Evolutionary conservation across 2,329 filamentous ascomycete species (phyloP).

Genomic region (Apiospora aurea): DNA sequence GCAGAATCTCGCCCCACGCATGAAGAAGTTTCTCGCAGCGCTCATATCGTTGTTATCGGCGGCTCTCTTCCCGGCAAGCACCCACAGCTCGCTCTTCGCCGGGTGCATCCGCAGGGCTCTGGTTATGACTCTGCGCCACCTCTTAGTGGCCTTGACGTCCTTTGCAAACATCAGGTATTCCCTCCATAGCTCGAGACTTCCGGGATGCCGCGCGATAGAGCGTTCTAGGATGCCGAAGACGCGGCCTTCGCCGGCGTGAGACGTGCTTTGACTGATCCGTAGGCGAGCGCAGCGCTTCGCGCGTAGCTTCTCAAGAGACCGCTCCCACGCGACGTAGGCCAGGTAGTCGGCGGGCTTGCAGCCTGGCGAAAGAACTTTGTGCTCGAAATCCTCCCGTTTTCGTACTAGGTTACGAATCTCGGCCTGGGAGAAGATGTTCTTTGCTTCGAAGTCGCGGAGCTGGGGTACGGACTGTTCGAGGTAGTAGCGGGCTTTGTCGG

Average conservation of each 20-base stretch:
- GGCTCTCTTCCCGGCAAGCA: slow-evolving; percentile 80
- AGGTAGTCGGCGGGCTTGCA: slow-evolving; percentile 80
- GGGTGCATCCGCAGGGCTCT: slow-evolving; percentile 85
- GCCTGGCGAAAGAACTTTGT: slow-evolving; percentile 84
- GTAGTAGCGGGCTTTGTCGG: slow-evolving; percentile 94
- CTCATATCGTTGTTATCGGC: slow-evolving; percentile 87
- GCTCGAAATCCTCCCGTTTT: slow-evolving; percentile 93
- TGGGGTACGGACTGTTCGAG: slow-evolving; percentile 92
- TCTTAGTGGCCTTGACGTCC: slow-evolving; percentile 69
- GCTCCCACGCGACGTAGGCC: slow-evolving; percentile 79
- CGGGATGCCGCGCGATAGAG: slow-evolving; percentile 83
- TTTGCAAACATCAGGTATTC: slow-evolving; percentile 86
- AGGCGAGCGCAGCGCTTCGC: slow-evolving; percentile 84
- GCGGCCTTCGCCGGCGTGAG: slow-evolving; percentile 77
- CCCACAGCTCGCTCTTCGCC: slow-evolving; percentile 82
- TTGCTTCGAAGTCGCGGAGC: slow-evolving; percentile 89
- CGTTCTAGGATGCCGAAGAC: slow-evolving; percentile 91
- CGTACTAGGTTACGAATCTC: slow-evolving; percentile 89
- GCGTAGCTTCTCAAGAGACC: slow-evolving; percentile 75
- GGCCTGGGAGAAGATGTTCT: slow-evolving; percentile 88
- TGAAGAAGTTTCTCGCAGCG: slow-evolving; percentile 84
- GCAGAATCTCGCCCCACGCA: slow-evolving; percentile 88
- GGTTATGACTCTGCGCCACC: slow-evolving; percentile 69
- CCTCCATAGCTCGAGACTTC: slow-evolving; percentile 83
- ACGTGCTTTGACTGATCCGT: slow-evolving; percentile 72